Evolutionary conservation across 345 rosid species (phyloP), one percentile per base, ranked within the genome.

Genomic region (Hypericum androsaemum): DNA sequence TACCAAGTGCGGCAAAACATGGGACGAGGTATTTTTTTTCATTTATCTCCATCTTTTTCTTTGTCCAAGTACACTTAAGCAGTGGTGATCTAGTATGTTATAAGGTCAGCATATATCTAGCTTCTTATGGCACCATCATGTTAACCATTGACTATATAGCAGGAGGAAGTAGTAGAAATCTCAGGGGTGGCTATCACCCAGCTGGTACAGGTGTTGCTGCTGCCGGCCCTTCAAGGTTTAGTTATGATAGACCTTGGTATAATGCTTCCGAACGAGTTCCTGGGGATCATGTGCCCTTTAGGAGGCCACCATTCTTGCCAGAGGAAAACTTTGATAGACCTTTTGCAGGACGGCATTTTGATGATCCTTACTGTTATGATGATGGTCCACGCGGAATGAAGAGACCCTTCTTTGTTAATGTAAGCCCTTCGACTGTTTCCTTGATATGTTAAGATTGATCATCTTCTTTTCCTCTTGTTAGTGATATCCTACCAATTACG

Each of bases 161-260:
- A 69, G 79, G 80, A 48, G 77, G 77, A 32, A 69, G 79, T 62
- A 66, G 81, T 61, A 77, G 71, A 44, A 54, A 65, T 65, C 58
- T 61, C 11, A 68, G 79, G 61, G 81, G 72, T 61, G 71, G 70
- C 66, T 66, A 63, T 65, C 60, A 70, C 41, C 39, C 63, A 61
- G 57, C 62, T 42, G 58, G 61, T 49, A 60, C 77, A 62, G 68
- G 69, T 37, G 47, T 47, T 47, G 56, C 56, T 2, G 56, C 54
- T 50, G 37, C 62, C 50, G 70, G 70, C 37, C 63, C 77, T 5
- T 75, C 80, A 38, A 71, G 86, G 56, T 50, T 71, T 54, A 53
- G 66, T 61, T 49, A 61, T 1, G 65, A 54, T 53, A 66, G 81
- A 57, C 47, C 62, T 43, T 75, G 87, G 83, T 63, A 39, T 54